Conservation (phyloP, 2,329 filamentous ascomycete genomes). For the Acrocalymma vagum region DNA sequence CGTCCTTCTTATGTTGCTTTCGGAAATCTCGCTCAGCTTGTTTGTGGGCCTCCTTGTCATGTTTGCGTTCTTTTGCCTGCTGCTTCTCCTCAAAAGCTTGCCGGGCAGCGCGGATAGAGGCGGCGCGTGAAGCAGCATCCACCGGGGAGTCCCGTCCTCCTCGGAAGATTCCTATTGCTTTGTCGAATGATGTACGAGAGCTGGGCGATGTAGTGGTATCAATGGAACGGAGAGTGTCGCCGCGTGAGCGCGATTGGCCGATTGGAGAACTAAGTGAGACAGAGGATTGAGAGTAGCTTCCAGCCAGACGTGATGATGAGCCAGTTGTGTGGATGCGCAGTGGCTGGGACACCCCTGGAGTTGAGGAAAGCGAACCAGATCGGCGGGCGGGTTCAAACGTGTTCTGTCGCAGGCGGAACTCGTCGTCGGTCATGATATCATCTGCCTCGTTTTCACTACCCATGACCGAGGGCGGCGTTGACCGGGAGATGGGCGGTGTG, state of each 20-base stretch:
- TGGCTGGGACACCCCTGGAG: slow-evolving; percentile 41
- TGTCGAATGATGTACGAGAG: slow-evolving; percentile 65
- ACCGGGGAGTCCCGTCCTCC: slow-evolving; percentile 56
- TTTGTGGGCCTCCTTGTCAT: slow-evolving; percentile 61
- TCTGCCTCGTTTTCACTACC: slow-evolving; percentile 54
- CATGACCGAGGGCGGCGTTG: slow-evolving; percentile 58
- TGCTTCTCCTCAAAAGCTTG: slow-evolving; percentile 68
- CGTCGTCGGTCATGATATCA: slow-evolving; percentile 57
- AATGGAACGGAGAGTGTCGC: slow-evolving; percentile 59
- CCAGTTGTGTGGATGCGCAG: slow-evolving; percentile 48
- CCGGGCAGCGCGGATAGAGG: slow-evolving; percentile 64
- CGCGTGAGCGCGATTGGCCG: slow-evolving; percentile 53
- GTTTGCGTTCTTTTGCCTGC: slow-evolving; percentile 63
- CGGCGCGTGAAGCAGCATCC: slow-evolving; percentile 63
- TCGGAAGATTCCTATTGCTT: slow-evolving; percentile 60
- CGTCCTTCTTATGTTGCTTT: slow-evolving; percentile 54
- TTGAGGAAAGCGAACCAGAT: slow-evolving; percentile 56
- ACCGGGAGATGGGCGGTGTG: slow-evolving; percentile 61
- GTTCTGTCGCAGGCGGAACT: slow-evolving; percentile 50
- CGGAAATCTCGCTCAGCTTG: slow-evolving; percentile 53
- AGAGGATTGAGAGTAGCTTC: slow-evolving; percentile 62
- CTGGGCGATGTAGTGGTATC: slow-evolving; percentile 60
- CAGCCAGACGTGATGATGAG: slow-evolving; percentile 55
- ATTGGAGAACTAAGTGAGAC: slow-evolving; percentile 57
- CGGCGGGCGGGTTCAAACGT: slow-evolving; percentile 49